Percentiles rank a stretch among this genome's conserved stretches.
These are phyloP conservation scores for Aphanocladium album DNA, from an alignment of 2,329 filamentous ascomycete species.

Conservation along the genomic window DNA sequence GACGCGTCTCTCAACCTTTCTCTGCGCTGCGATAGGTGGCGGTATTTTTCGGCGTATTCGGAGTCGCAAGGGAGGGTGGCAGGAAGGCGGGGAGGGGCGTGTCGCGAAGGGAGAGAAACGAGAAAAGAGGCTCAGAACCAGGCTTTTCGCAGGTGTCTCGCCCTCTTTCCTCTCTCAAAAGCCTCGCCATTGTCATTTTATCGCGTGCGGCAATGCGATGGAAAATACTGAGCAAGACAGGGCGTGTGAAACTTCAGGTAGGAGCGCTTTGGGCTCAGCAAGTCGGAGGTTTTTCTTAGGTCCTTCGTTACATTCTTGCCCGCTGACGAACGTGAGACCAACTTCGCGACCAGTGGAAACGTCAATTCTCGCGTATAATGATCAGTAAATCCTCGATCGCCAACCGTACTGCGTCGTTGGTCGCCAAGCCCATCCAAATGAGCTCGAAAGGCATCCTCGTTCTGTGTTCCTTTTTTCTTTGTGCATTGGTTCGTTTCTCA, in stretches of 20 bases:
- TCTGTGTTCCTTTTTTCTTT: neutral
- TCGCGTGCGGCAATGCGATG: neutral
- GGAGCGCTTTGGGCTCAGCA: neutral
- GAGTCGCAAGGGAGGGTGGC: neutral
- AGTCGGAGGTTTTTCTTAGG: neutral
- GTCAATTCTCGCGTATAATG: too few relatives aligned
- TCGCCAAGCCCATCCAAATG: too few relatives aligned
- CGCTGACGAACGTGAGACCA: neutral
- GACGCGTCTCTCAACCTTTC: neutral
- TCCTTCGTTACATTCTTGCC: neutral
- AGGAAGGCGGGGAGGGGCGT: neutral
- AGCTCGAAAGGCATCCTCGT: too few relatives aligned
- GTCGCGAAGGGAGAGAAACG: slow-evolving; percentile 3
- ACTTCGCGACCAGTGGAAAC: neutral
- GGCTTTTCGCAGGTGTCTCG: neutral
- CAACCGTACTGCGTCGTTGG: neutral
- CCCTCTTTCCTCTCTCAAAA: neutral
- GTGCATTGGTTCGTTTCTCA: neutral
- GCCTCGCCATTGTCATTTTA: neutral
- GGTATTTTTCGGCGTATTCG: neutral
- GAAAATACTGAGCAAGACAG: neutral
- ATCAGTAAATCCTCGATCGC: too few relatives aligned
- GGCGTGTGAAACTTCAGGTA: neutral
- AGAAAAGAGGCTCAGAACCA: neutral
- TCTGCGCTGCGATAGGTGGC: neutral